A percentile compares a stretch with the other conserved stretches of the same genome.
These are phyloP conservation scores for Jaapia argillacea DNA, from an alignment of 768 basidiomycete genomes.

Conservation along the genomic window DNA sequence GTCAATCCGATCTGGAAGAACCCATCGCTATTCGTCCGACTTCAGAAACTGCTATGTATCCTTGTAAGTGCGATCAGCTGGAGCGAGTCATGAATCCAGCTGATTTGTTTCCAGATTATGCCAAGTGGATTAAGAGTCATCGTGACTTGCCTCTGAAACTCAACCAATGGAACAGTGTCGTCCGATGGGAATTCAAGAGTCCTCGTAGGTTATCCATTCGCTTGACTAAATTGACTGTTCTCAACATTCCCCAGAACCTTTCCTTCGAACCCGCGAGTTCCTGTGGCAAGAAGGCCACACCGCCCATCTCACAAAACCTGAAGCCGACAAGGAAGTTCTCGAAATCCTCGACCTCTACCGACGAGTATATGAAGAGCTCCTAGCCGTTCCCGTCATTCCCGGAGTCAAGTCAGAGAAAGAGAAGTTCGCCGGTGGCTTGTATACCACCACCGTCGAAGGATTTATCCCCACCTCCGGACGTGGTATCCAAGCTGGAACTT, in stretches of 20 bases:
- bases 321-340: slow-evolving; percentile 86
- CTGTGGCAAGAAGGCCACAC: slow-evolving; percentile 99
- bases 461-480: slow-evolving; percentile 96
- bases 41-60: slow-evolving; percentile 99
- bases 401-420: slow-evolving; percentile 99
- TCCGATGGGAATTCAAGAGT: slow-evolving; percentile 99
- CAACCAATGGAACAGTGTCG: slow-evolving; percentile 99
- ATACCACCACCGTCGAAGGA: slow-evolving; percentile 97
- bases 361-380: slow-evolving; percentile 90
- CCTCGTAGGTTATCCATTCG: slow-evolving; percentile 50
- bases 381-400: slow-evolving; percentile 94
- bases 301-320: slow-evolving; percentile 78
- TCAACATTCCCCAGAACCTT: slow-evolving; percentile 55
- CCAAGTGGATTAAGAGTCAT: slow-evolving; percentile 97
- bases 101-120: slow-evolving; percentile 56
- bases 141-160: slow-evolving; percentile 95
- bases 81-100: slow-evolving; percentile 1
- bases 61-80: slow-evolving; percentile 46
- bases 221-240: neutral
- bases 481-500: slow-evolving; percentile 96
- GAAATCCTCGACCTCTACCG: slow-evolving; percentile 95
- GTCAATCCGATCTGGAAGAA: slow-evolving; percentile 89
- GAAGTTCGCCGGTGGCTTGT: slow-evolving; percentile 96
- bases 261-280: slow-evolving; percentile 98
- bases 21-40: slow-evolving; percentile 97